Percentiles rank a stretch among this genome's conserved stretches.
phyloP scores from a whole-genome alignment of 495 filamentous ascomycete species.

The Hamigera avellanea region DNA sequence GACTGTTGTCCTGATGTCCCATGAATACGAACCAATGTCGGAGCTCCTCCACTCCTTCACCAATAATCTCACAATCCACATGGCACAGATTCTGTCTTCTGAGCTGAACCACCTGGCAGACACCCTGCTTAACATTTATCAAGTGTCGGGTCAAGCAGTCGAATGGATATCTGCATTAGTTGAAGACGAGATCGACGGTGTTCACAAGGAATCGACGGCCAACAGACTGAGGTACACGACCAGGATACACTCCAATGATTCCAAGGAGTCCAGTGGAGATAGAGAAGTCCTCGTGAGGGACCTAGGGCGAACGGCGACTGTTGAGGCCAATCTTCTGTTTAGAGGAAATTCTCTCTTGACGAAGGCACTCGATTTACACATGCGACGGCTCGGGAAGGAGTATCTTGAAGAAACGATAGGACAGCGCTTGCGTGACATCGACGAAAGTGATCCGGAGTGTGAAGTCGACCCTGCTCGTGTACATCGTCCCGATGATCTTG shows the following conservation, averaged over 20 bases:
- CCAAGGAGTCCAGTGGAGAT: constrained; percentile 46
- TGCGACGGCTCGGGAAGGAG: constrained; percentile 88
- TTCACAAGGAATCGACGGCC: constrained; percentile 60
- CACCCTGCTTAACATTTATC: constrained; percentile 84
- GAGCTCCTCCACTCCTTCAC: constrained; percentile 77
- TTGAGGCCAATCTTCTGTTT: constrained; percentile 90
- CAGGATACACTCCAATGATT: constrained; percentile 70
- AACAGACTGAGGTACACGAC: constrained; percentile 63
- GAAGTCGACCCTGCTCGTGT: constrained; percentile 82
- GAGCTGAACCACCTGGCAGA: constrained; percentile 74
- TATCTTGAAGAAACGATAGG: constrained; percentile 81
- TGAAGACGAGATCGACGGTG: constrained; percentile 93
- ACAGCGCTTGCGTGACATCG: constrained; percentile 79
- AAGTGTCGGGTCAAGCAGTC: constrained; percentile 77
- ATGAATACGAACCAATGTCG: constrained; percentile 74
- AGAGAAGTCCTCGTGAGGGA: constrained; percentile 51
- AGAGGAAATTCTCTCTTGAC: constrained; percentile 91
- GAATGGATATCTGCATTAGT: constrained; percentile 91
- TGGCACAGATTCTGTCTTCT: constrained; percentile 65
- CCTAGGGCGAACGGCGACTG: constrained; percentile 42
- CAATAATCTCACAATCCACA: constrained; percentile 72
- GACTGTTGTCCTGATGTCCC: constrained; percentile 72
- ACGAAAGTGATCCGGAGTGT: constrained; percentile 78
- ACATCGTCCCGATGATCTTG: constrained; percentile 57
- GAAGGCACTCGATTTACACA: constrained; percentile 86